Conservation (phyloP, 176 grass and related monocot species). For the Oryza glaberrima region DNA sequence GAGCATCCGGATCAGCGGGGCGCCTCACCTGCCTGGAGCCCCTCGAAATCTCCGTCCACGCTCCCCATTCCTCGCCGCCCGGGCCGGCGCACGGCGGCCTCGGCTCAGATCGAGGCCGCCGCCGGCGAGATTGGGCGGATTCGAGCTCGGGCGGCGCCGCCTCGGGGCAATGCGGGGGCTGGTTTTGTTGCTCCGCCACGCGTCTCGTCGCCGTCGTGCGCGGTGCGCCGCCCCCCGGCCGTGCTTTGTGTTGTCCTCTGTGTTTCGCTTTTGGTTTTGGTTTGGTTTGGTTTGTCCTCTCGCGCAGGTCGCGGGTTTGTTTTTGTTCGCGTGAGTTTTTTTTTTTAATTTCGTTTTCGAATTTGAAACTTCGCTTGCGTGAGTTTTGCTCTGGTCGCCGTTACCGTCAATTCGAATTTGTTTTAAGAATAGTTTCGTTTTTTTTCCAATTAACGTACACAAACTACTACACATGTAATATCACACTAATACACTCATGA, state of each 20-base stretch:
- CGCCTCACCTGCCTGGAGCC: conserved; percentile 55
- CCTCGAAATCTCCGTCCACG: conserved; percentile 61
- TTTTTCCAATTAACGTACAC: no score
- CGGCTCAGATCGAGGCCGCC: conserved; percentile 39
- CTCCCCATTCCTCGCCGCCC: conserved; percentile 61
- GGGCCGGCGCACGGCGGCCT: not conserved
- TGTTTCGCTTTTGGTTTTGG: conserved; percentile 28
- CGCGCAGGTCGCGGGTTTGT: conserved; percentile 34
- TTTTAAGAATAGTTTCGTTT: no score
- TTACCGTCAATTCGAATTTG: not conserved
- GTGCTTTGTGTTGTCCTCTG: not conserved
- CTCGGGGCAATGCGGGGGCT: conserved; percentile 31
- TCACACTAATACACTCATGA: no score
- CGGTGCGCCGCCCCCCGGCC: conserved; percentile 1
- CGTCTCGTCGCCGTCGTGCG: conserved; percentile 20
- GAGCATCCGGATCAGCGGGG: conserved; percentile 9
- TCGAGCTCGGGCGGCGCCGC: conserved; percentile 22
- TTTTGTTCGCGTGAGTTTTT: not conserved
- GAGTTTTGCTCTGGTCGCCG: not conserved
- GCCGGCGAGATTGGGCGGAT: not conserved
- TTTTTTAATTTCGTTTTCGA: not conserved
- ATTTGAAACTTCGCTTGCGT: not conserved
- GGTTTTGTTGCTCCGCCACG: conserved; percentile 17
- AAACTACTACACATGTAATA: no score
- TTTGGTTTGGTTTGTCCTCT: conserved; percentile 25